Percentiles rank a stretch among this genome's conserved stretches.
phyloP scores from a whole-genome alignment of 2,329 filamentous ascomycete genomes.

The Amphichorda felina region DNA sequence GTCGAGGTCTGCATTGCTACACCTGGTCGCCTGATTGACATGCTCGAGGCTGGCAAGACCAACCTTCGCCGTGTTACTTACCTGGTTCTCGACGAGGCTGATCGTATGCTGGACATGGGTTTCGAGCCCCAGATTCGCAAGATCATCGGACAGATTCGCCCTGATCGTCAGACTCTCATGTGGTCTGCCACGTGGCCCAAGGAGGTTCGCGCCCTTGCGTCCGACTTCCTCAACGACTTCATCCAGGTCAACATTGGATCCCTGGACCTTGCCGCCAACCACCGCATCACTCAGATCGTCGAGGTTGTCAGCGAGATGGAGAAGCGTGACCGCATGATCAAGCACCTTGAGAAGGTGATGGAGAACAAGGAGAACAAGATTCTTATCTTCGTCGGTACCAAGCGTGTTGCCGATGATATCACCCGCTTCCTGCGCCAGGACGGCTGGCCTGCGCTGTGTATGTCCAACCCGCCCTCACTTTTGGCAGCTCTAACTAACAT shows the following conservation, averaged over 20 bases:
- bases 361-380: slow-evolving; percentile 92
- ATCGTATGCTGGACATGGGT: slow-evolving; percentile 99
- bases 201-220: slow-evolving; percentile 85
- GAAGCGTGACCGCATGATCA: slow-evolving; percentile 95
- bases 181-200: slow-evolving; percentile 99
- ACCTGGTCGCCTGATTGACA: slow-evolving; percentile 93
- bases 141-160: slow-evolving; percentile 94
- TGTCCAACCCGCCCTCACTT: slow-evolving; percentile 24
- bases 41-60: slow-evolving; percentile 95
- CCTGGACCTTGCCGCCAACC: slow-evolving; percentile 90
- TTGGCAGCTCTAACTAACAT: slow-evolving; percentile 1
- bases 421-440: slow-evolving; percentile 95
- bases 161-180: slow-evolving; percentile 98
- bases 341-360: slow-evolving; percentile 97
- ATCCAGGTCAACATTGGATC: slow-evolving; percentile 99
- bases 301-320: slow-evolving; percentile 94
- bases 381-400: slow-evolving; percentile 85
- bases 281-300: slow-evolving; percentile 94
- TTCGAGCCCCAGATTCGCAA: slow-evolving; percentile 99
- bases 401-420: slow-evolving; percentile 95
- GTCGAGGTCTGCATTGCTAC: slow-evolving; percentile 99
- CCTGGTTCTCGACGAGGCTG: slow-evolving; percentile 94
- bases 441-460: slow-evolving; percentile 93
- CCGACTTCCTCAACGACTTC: slow-evolving; percentile 87
- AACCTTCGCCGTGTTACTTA: slow-evolving; percentile 97